Evolutionary conservation across 306 rosid genomes (phyloP), one percentile per base, ranked within the genome.

Genomic region (Lathyrus aphaca): DNA sequence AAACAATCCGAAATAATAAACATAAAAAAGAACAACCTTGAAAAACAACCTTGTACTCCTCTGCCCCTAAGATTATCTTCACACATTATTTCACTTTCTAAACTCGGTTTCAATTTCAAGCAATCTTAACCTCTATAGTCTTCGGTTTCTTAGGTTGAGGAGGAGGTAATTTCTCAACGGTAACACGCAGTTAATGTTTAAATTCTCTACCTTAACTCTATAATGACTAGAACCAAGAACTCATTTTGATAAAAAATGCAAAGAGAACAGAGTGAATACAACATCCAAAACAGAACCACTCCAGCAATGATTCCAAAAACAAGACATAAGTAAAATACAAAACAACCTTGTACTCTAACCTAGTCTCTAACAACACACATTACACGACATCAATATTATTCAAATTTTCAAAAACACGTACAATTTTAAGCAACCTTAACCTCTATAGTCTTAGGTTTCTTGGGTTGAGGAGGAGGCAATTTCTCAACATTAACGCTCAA

Each of bases 91-190:
- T 8, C 13, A 17, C 18, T 3, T 17, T 18, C 9, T 18, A 51
- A 51, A 51, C 30, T 4, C 1, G 10, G 5, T 0, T 51, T 81
- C 71, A 92, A 42, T 0, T 19, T 81, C 71, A 92, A 42, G 75
- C 94, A 44, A 94, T 17, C 85, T 86, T 86, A 14, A 95, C 96
- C 85, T 95, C 86, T 5, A 91, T 78, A 0, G 86, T 82, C 85
- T 79, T 93, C 2, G 97, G 88, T 73, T 93, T 90, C 87, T 93
- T 93, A 4, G 98, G 98, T 78, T 88, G 81, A 19, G 98, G 97
- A 2, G 98, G 98, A 1, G 96, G 95, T 74, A 90, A 71, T 81
- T 94, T 94, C 38, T 85, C 35, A 5, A 94, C 88, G 0, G 92
- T 79, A 1, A 94, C 98, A 40, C 75, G 87, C 6, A 94, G 82